Conservation (phyloP, 257 asterid species). For the Solanum appendiculatum region DNA sequence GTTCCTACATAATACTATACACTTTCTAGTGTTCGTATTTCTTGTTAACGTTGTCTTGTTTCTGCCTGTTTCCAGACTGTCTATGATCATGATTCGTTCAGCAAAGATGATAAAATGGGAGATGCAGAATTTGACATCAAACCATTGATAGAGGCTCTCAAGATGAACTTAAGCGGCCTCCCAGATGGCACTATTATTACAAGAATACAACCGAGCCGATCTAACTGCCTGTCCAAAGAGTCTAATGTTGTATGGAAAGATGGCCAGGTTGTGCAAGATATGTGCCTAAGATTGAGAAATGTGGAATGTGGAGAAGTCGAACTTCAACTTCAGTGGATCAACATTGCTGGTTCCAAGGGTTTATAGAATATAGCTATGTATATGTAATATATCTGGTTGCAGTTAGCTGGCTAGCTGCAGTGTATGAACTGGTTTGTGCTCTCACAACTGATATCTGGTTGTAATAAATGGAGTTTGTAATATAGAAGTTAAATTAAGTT, state of each 20-base stretch:
- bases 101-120: constrained; percentile 44
- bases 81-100: constrained; percentile 36
- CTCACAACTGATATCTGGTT: neutral
- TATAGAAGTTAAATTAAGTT: neutral
- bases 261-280: constrained; percentile 26
- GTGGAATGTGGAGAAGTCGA: constrained; percentile 42
- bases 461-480: neutral
- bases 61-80: constrained; percentile 22
- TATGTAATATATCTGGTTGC: neutral
- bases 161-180: constrained; percentile 22
- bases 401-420: neutral
- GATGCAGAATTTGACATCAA: constrained; percentile 34
- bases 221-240: constrained; percentile 33
- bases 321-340: constrained; percentile 36
- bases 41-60: neutral
- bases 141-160: constrained; percentile 27
- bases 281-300: constrained; percentile 34
- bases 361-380: constrained; percentile 2
- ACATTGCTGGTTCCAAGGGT: constrained; percentile 32
- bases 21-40: neutral
- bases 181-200: constrained; percentile 27
- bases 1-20: neutral
- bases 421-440: neutral
- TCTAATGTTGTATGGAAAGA: constrained; percentile 24
- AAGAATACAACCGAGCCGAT: constrained; percentile 17